A percentile compares a stretch with the other conserved stretches of the same genome.
phyloP scores from a whole-genome alignment of 805 yeast genomes.

The Candida ficus region DNA sequence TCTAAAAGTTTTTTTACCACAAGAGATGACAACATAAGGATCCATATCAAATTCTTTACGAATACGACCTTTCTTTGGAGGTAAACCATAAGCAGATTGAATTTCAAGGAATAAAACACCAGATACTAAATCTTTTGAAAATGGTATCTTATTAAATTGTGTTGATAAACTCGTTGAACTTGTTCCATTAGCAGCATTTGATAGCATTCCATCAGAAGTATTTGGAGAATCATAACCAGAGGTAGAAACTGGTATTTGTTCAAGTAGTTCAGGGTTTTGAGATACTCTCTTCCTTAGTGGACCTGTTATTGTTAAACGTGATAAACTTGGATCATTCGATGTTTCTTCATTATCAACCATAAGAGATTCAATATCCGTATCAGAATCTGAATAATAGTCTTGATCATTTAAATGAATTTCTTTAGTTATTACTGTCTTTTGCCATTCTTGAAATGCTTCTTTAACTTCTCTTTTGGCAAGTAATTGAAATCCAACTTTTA shows the following conservation, averaged over 20 bases:
- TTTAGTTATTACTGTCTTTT: conserved; percentile 3
- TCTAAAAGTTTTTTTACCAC: conserved; percentile 82
- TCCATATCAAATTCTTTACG: conserved; percentile 90
- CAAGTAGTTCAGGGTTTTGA: background rate
- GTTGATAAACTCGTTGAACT: background rate
- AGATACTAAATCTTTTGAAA: background rate
- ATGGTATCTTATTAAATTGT: background rate
- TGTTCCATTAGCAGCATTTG: background rate
- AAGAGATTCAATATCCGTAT: conserved; percentile 23
- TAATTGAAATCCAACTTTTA: conserved; percentile 39
- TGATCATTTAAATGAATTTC: conserved; percentile 20
- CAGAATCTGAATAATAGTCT: conserved; percentile 22
- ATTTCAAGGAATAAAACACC: conserved; percentile 82
- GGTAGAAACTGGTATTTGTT: too few relatives aligned
- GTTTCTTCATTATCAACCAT: conserved; percentile 12
- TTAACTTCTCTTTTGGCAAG: conserved; percentile 16
- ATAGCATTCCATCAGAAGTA: conserved; percentile 3
- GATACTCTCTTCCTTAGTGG: background rate
- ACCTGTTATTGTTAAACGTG: background rate
- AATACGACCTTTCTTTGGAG: conserved; percentile 61
- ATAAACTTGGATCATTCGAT: background rate
- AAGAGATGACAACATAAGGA: conserved; percentile 88
- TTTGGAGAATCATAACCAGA: conserved; percentile 5
- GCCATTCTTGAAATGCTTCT: conserved; percentile 21
- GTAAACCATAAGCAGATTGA: conserved; percentile 67